Conservation (phyloP, 2,329 filamentous ascomycete genomes). For the Aspergillus ustus region DNA sequence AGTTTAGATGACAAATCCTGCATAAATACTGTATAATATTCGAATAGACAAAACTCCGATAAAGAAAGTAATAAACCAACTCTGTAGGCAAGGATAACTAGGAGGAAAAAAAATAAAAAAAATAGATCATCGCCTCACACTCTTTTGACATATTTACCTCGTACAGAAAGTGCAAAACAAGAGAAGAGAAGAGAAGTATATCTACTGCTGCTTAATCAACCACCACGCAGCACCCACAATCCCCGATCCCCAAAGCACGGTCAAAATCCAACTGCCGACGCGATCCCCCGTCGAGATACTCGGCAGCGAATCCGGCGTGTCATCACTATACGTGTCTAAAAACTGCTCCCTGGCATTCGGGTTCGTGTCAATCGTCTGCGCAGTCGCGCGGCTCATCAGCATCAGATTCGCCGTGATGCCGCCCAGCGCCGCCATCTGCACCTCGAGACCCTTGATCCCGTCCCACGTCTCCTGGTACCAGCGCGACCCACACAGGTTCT, state of each 20-base stretch:
- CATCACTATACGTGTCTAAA: conserved; percentile 16
- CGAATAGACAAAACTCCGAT: not conserved
- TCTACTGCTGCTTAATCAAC: conserved; percentile 21
- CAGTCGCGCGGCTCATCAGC: conserved; percentile 28
- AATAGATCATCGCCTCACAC: not conserved
- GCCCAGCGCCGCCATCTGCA: conserved; percentile 40
- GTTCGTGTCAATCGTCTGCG: conserved; percentile 48
- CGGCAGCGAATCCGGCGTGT: conserved; percentile 11
- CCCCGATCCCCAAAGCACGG: conserved; percentile 16
- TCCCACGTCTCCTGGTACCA: conserved; percentile 41
- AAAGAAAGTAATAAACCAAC: not conserved
- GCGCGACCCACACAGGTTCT: conserved; percentile 59
- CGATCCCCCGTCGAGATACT: conserved; percentile 32
- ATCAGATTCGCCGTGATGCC: conserved; percentile 29
- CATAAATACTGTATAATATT: not conserved
- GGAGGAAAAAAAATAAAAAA: not conserved
- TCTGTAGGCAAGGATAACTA: not conserved
- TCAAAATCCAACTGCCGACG: conserved; percentile 35
- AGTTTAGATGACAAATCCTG: too few relatives aligned
- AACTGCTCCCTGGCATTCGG: conserved; percentile 37
- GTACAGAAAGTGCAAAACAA: not conserved
- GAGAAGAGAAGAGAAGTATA: not conserved
- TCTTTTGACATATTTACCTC: not conserved
- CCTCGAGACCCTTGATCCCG: conserved; percentile 36
- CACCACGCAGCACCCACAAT: conserved; percentile 20